Evolutionary conservation across 2,329 filamentous ascomycete species (phyloP).

Genomic region (Seiridium cupressi): DNA sequence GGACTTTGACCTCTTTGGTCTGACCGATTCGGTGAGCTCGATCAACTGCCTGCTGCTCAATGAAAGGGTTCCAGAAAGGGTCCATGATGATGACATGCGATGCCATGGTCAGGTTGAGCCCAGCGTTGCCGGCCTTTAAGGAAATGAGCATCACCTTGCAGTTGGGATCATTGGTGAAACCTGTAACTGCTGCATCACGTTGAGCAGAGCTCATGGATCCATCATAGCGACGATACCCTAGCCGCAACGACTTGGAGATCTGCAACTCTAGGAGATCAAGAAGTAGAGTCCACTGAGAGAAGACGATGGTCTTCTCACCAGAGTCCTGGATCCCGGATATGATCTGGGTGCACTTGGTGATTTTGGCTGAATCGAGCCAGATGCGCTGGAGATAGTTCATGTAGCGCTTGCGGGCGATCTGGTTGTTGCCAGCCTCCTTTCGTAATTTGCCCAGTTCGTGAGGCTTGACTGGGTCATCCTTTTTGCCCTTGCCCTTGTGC

Average conservation of each 20-base stretch:
- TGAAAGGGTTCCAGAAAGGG: constrained; percentile 92
- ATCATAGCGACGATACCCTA: constrained; percentile 69
- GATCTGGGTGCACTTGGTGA: constrained; percentile 66
- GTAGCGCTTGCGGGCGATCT: constrained; percentile 66
- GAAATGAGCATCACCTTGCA: constrained; percentile 74
- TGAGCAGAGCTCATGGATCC: constrained; percentile 68
- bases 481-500: constrained; percentile 38
- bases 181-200: constrained; percentile 65
- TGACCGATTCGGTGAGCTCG: constrained; percentile 89
- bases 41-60: constrained; percentile 90
- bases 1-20: constrained; percentile 68
- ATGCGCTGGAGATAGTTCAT: constrained; percentile 64
- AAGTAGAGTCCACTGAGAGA: constrained; percentile 78
- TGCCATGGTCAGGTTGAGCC: constrained; percentile 80
- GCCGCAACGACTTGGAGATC: constrained; percentile 50
- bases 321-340: constrained; percentile 46
- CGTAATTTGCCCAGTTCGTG: constrained; percentile 50
- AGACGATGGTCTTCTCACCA: constrained; percentile 76
- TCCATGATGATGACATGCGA: constrained; percentile 88
- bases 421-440: constrained; percentile 62
- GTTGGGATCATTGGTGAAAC: constrained; percentile 59
- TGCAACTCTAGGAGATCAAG: constrained; percentile 76
- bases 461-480: constrained; percentile 36
- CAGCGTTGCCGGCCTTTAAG: constrained; percentile 78
- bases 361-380: constrained; percentile 75